Percentiles rank a stretch among this genome's conserved stretches.
Conservation (phyloP, 768 basidiomycete genomes). For the Lentinula lateritia region DNA sequence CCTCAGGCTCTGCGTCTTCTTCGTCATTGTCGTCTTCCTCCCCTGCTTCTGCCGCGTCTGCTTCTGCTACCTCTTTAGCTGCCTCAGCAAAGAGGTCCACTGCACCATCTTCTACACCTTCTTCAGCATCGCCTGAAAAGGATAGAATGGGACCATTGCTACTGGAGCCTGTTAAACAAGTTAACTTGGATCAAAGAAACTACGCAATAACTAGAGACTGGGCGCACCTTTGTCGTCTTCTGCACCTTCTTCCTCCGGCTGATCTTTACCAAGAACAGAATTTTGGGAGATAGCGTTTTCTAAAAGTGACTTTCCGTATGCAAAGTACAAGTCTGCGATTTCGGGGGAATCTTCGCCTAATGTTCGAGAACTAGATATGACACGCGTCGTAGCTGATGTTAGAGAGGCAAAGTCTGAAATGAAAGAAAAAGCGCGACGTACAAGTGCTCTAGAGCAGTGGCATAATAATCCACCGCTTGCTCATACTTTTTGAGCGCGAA, state of each 20-base stretch:
- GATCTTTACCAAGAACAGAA: constrained; percentile 87
- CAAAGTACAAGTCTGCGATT: constrained; percentile 82
- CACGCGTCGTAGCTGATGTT: constrained; percentile 12
- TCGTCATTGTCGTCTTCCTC: constrained; percentile 43
- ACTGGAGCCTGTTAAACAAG: constrained; percentile 11
- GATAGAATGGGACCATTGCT: constrained; percentile 60
- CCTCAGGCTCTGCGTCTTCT: constrained; percentile 81
- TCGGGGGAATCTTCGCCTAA: constrained; percentile 78
- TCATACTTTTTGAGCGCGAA: constrained; percentile 85
- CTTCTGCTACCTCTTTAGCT: constrained; percentile 38
- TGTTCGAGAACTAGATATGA: constrained; percentile 54
- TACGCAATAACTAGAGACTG: constrained; percentile 4
- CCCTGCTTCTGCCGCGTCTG: constrained; percentile 37
- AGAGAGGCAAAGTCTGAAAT: constrained; percentile 2
- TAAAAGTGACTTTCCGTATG: constrained; percentile 88
- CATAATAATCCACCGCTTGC: constrained; percentile 80
- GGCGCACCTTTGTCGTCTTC: constrained; percentile 22
- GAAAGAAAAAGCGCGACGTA: constrained; percentile 39
- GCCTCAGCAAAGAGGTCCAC: constrained; percentile 65
- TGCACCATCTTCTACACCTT: constrained; percentile 43
- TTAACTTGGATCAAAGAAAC: background rate
- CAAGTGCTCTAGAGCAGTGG: constrained; percentile 78
- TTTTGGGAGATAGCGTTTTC: constrained; percentile 87
- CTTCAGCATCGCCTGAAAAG: constrained; percentile 78
- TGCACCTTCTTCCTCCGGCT: constrained; percentile 47